Evolutionary conservation across 305 asterid species (phyloP).

Genomic region (Euphrasia arctica): DNA sequence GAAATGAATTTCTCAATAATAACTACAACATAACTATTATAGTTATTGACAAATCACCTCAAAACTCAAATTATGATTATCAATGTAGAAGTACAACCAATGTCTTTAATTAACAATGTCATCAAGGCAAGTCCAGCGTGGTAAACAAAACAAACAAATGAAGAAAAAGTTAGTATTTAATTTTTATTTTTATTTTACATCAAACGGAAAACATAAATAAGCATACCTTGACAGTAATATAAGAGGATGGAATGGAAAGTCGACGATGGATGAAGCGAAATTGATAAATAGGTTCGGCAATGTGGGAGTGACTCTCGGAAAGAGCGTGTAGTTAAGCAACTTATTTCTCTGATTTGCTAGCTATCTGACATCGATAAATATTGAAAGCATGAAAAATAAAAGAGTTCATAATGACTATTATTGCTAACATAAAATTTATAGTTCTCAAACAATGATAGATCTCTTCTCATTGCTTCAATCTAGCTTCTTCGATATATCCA

Average conservation of each 20-base stretch:
- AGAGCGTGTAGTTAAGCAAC: constrained; percentile 83
- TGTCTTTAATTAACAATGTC: constrained; percentile 77
- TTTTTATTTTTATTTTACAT: background rate
- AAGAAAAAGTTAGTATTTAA: background rate
- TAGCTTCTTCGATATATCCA: too few relatives aligned
- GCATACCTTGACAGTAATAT: constrained; percentile 65
- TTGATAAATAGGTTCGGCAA: constrained; percentile 85
- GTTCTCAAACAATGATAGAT: too few relatives aligned
- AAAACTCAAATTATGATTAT: too few relatives aligned
- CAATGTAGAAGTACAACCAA: constrained; percentile 43
- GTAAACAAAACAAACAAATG: constrained; percentile 2
- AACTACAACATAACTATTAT: too few relatives aligned
- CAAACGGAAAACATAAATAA: background rate
- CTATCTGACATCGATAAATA: constrained; percentile 35
- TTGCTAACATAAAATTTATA: background rate
- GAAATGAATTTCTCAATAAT: too few relatives aligned
- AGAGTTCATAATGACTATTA: background rate
- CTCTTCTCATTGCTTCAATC: too few relatives aligned
- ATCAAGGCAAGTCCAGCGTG: constrained; percentile 85
- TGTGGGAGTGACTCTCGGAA: constrained; percentile 76
- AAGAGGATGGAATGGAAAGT: constrained; percentile 74
- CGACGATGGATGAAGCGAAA: constrained; percentile 87
- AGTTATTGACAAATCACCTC: too few relatives aligned
- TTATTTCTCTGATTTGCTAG: constrained; percentile 68
- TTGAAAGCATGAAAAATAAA: constrained; percentile 14